Conservation (phyloP, 192 early-diverging fungal genomes). For the Glomus cerebriforme region DNA sequence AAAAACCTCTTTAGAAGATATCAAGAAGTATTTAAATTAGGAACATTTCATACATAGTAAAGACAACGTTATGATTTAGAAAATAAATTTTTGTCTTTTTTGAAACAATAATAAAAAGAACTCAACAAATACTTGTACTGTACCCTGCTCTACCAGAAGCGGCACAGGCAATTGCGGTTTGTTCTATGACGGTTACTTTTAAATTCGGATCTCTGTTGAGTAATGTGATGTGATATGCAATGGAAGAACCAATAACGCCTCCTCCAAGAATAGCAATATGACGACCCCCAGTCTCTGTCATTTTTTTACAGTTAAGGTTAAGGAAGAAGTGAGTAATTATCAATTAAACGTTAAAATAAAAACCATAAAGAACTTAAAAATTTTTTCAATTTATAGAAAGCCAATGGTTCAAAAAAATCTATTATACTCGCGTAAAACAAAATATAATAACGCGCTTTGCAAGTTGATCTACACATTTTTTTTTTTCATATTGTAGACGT, state of each 20-base stretch:
- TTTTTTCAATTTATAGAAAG: not conserved
- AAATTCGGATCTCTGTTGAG: conserved; percentile 35
- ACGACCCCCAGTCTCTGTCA: not conserved
- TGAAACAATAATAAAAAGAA: not conserved
- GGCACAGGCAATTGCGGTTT: conserved; percentile 43
- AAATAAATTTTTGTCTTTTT: not conserved
- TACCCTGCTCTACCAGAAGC: conserved; percentile 48
- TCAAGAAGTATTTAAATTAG: not conserved
- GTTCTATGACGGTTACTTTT: conserved; percentile 46
- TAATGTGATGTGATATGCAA: conserved; percentile 42
- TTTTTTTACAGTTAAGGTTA: conserved; percentile 1
- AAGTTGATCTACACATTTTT: too few species aligned
- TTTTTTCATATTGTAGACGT: too few species aligned
- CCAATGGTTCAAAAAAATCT: not conserved
- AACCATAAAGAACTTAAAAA: not conserved
- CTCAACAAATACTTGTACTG: not conserved
- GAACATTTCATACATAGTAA: not conserved
- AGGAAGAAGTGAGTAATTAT: not conserved
- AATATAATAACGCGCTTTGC: not conserved
- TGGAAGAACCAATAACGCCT: conserved; percentile 48
- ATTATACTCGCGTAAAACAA: not conserved
- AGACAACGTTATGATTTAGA: not conserved
- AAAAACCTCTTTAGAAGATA: conserved; percentile 40
- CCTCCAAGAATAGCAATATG: conserved; percentile 49
- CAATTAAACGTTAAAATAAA: not conserved